Base-by-base conservation (phyloP, 495 filamentous ascomycete genomes). In the Lophiotrema nucula region DNA sequence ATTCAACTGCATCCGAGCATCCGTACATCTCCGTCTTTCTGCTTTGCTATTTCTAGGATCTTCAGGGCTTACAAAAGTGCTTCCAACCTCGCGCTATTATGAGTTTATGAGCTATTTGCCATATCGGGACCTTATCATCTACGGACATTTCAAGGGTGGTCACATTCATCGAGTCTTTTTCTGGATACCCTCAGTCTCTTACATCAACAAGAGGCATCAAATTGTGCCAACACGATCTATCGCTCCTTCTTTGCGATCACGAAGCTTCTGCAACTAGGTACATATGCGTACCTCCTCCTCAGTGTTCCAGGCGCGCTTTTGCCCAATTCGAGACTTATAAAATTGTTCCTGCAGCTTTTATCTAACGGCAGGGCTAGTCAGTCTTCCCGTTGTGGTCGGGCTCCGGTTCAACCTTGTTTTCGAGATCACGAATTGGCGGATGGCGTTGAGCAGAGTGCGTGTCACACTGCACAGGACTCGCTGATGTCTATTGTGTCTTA, bases 101-200 rank as follows among this genome's bases (percentile, higher is more conserved):
- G 42, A 43, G 18, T 48, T 46, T 28, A 51, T 25, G 41, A 47
- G 22, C 31, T 45, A 37, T 62, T 47, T 49, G 43, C 21, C 50
- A 54, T 46, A 58, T 44, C 37, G 19, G 48, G 15, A 35, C 4
- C 16, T 33, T 41, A n/a, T 38, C 35, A 39, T 3, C 25, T 33
- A 13, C 24, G 27, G 43, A 24, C 35, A 57, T 43, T 24, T 5
- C 33, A 21, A 46, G 43, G 53, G 48, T 31, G 60, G 54, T 26
- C 48, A 21, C 48, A 53, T 54, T 58, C 26, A 23, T 57, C 51
- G 28, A 25, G 46, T 39, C 28, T 48, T 53, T 51, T 39, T 59
- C 56, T 50, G 59, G 61, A 59, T 59, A 59, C 55, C 61, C 54
- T 45, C 39, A 47, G 41, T 18, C 39, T 44, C 22, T 58, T 49